Evolutionary conservation across 495 filamentous ascomycete genomes (phyloP).

Genomic region (Evansstolkia leycettana): DNA sequence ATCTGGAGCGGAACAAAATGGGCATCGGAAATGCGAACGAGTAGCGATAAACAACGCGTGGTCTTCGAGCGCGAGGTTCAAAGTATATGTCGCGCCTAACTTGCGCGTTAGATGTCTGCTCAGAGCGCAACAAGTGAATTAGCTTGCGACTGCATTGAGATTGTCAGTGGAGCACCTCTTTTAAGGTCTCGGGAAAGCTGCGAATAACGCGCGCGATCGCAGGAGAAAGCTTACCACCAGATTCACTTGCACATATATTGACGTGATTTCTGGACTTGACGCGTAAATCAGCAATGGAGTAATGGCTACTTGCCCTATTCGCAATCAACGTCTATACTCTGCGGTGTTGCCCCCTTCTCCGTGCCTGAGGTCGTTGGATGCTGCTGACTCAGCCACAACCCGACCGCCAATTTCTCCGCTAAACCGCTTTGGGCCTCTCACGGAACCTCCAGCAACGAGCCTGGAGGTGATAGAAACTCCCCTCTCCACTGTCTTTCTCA

Average conservation of each 20-base stretch:
- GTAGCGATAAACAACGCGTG: background rate
- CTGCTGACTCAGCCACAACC: slow-evolving; percentile 28
- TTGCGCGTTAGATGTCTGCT: background rate
- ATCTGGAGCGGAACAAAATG: slow-evolving; percentile 13
- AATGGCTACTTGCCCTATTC: slow-evolving; percentile 14
- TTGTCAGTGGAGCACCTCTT: background rate
- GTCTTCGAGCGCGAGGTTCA: background rate
- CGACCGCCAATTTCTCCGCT: slow-evolving; percentile 13
- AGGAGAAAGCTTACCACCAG: slow-evolving; percentile 13
- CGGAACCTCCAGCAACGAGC: slow-evolving; percentile 11
- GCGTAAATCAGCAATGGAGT: slow-evolving; percentile 24
- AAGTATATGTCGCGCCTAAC: background rate
- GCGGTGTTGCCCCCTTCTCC: slow-evolving; percentile 27
- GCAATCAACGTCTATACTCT: slow-evolving; percentile 25
- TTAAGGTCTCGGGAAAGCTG: slow-evolving; percentile 5
- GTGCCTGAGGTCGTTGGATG: slow-evolving; percentile 26
- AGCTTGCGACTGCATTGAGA: background rate
- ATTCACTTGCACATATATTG: slow-evolving; percentile 5
- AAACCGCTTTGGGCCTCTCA: slow-evolving; percentile 25
- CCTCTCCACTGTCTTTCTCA: background rate
- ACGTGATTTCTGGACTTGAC: slow-evolving; percentile 15
- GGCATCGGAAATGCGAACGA: slow-evolving; percentile 14
- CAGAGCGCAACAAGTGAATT: too few species aligned
- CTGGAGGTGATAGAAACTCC: slow-evolving; percentile 1
- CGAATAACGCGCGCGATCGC: slow-evolving; percentile 12